phyloP scores from a whole-genome alignment of 768 basidiomycete species.

The Termitomyces titanicus region DNA sequence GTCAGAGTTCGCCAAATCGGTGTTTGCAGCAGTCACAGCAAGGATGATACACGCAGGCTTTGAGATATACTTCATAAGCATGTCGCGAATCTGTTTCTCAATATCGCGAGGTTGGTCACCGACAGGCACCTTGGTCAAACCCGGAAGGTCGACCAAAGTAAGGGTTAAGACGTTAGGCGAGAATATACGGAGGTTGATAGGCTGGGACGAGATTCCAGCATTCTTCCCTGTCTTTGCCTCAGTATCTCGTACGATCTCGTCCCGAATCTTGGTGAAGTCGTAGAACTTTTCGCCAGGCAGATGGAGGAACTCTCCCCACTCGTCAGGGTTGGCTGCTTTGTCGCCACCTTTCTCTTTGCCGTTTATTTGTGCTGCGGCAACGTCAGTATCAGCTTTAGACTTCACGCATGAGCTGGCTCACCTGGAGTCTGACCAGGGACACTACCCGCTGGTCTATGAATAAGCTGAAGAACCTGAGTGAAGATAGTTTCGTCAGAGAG shows the following conservation, averaged over 20 bases:
- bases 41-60: constrained; percentile 96
- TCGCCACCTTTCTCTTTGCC: constrained; percentile 52
- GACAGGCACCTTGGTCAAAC: constrained; percentile 91
- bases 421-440: constrained; percentile 31
- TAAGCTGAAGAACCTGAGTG: constrained; percentile 84
- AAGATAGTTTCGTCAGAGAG: constrained; percentile 1
- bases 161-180: constrained; percentile 97
- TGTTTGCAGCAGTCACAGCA: constrained; percentile 94
- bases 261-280: constrained; percentile 95
- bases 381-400: constrained; percentile 13
- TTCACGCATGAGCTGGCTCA: constrained; percentile 24
- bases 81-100: constrained; percentile 95
- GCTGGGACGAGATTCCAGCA: constrained; percentile 94
- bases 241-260: constrained; percentile 94
- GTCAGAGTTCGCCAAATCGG: constrained; percentile 97
- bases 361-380: constrained; percentile 35
- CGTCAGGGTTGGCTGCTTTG: constrained; percentile 83
- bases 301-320: constrained; percentile 99
- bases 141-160: constrained; percentile 96
- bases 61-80: constrained; percentile 93
- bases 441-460: constrained; percentile 68
- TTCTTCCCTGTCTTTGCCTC: constrained; percentile 99
- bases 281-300: constrained; percentile 96
- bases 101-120: constrained; percentile 97
- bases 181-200: constrained; percentile 97